Percentiles rank a stretch among this genome's conserved stretches.
Evolutionary conservation across 139 green algal species (phyloP).

Genomic region (Volvox africanus): DNA sequence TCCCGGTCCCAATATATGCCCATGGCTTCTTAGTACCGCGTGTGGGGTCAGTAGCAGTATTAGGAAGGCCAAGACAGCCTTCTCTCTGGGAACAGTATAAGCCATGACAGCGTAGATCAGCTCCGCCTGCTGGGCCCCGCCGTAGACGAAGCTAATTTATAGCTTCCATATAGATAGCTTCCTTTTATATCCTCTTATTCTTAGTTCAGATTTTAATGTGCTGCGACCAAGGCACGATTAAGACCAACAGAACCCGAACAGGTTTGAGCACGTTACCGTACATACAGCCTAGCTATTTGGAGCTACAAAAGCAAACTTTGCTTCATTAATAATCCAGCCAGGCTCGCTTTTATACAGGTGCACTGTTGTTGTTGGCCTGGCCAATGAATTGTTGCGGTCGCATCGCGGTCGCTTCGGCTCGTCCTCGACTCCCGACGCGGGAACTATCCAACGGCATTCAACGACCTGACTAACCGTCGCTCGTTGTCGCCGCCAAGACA

Average conservation of each 20-base stretch:
- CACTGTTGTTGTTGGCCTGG: background rate
- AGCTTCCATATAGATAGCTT: background rate
- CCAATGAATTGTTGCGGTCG: background rate
- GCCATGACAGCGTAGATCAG: background rate
- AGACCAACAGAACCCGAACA: background rate
- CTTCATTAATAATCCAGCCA: background rate
- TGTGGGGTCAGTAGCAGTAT: conserved; percentile 8
- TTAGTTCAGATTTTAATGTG: background rate
- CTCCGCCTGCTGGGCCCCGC: background rate
- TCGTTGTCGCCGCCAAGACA: too few relatives aligned
- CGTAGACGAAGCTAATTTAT: background rate
- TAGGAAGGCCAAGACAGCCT: background rate
- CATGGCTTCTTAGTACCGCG: too few relatives aligned
- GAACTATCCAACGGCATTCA: too few relatives aligned
- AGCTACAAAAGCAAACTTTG: background rate
- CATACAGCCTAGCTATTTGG: background rate
- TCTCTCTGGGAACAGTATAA: background rate
- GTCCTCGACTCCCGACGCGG: background rate
- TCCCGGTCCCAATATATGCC: too few relatives aligned
- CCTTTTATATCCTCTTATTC: background rate
- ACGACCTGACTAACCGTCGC: too few relatives aligned
- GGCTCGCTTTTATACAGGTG: too few relatives aligned
- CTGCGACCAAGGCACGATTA: background rate
- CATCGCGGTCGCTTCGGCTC: background rate
- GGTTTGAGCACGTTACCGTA: background rate